Conservation (phyloP, 441 rosid species). For the Raphanus hybrid region DNA sequence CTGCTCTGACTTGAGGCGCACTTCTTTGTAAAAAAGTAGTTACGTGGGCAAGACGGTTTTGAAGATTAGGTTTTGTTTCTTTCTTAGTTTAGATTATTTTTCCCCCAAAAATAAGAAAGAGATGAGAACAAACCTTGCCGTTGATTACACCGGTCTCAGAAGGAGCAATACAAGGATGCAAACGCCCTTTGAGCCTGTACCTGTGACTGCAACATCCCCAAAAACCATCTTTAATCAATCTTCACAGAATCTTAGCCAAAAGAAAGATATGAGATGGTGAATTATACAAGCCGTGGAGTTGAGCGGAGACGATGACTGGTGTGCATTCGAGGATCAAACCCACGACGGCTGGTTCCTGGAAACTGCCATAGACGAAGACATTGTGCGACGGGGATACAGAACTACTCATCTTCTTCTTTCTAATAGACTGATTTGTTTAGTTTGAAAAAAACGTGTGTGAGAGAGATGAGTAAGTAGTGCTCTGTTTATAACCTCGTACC, state of each 20-base stretch:
- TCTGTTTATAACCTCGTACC: slow-evolving; percentile 1
- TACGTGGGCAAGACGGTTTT: background rate
- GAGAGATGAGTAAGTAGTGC: background rate
- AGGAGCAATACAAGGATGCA: slow-evolving; percentile 85
- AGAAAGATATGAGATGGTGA: background rate
- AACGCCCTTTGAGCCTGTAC: slow-evolving; percentile 79
- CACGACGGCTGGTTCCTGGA: slow-evolving; percentile 74
- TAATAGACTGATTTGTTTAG: background rate
- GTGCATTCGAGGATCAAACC: slow-evolving; percentile 62
- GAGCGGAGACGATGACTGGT: slow-evolving; percentile 64
- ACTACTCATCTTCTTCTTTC: slow-evolving; percentile 5
- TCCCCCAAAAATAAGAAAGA: background rate
- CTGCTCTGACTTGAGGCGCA: background rate
- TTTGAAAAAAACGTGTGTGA: background rate
- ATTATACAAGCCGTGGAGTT: slow-evolving; percentile 64
- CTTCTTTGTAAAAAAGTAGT: background rate
- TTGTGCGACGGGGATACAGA: slow-evolving; percentile 17
- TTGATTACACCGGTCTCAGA: slow-evolving; percentile 50
- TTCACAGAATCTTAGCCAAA: background rate
- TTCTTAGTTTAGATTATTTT: background rate
- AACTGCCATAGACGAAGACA: slow-evolving; percentile 79
- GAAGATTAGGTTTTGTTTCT: background rate
- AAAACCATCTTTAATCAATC: background rate
- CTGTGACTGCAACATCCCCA: slow-evolving; percentile 55
- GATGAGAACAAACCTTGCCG: slow-evolving; percentile 53